phyloP scores from a whole-genome alignment of 1,284 basidiomycete genomes.

The Schizophyllum amplum region DNA sequence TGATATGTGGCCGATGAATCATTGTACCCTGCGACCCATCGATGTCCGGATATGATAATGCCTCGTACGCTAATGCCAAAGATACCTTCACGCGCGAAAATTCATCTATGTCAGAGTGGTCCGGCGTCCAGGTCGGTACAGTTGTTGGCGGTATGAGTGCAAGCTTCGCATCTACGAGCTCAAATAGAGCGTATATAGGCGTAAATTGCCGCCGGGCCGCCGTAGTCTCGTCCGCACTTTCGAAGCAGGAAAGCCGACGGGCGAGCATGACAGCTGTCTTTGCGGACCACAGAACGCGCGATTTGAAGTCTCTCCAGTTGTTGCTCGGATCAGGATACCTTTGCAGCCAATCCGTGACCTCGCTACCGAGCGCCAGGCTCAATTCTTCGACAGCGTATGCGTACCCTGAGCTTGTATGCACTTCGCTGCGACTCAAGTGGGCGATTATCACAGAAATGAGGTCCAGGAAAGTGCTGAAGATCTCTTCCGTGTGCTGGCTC shows the following conservation, averaged over 20 bases:
- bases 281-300: not conserved
- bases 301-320: not conserved
- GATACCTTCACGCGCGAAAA: no score
- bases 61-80: no score
- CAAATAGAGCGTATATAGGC: not conserved
- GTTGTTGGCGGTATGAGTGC: not conserved
- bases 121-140: not conserved
- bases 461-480: not conserved
- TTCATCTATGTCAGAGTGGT: not conserved
- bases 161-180: not conserved
- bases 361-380: not conserved
- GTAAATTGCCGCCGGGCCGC: not conserved
- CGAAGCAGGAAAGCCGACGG: not conserved
- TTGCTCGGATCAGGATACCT: not conserved
- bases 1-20: no score
- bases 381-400: not conserved
- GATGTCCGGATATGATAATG: no score
- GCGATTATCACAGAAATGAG: not conserved
- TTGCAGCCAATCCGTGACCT: not conserved
- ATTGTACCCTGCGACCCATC: no score
- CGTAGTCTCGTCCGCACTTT: not conserved
- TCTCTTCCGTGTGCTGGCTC: not conserved
- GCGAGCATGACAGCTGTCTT: not conserved
- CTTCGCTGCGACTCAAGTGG: not conserved
- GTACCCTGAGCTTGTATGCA: not conserved